Evolutionary conservation across 306 rosid genomes (phyloP).

Genomic region (Lathyrus aphaca): DNA sequence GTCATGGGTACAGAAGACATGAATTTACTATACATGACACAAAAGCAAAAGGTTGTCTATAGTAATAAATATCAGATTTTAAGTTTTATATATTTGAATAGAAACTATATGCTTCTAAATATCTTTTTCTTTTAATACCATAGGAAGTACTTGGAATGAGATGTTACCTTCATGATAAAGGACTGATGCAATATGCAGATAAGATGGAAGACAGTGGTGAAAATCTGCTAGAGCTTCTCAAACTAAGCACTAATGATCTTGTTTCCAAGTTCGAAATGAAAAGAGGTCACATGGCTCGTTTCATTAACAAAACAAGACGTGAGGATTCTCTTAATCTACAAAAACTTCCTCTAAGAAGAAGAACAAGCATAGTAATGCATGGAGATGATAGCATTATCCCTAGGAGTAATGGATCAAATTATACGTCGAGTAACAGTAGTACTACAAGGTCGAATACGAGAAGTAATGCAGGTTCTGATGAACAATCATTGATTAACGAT

Average conservation of each 20-base stretch:
- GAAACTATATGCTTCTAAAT: constrained; percentile 1
- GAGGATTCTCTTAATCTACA: constrained; percentile 42
- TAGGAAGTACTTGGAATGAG: constrained; percentile 84
- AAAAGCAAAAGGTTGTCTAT: constrained; percentile 63
- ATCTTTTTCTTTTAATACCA: constrained; percentile 21
- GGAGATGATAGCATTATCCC: constrained; percentile 48
- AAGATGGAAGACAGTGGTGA: constrained; percentile 61
- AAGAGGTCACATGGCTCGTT: constrained; percentile 89
- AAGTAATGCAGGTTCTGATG: constrained; percentile 43
- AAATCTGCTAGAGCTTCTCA: constrained; percentile 60
- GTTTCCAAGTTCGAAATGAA: constrained; percentile 67
- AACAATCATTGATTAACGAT: constrained; percentile 52
- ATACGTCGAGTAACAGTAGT: constrained; percentile 40
- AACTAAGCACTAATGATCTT: constrained; percentile 51
- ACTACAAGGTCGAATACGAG: constrained; percentile 37
- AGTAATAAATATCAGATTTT: constrained; percentile 8
- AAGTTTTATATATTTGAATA: too few relatives aligned
- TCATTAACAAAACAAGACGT: constrained; percentile 53
- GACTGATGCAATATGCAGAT: constrained; percentile 80
- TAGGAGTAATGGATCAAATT: constrained; percentile 43
- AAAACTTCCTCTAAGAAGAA: constrained; percentile 44
- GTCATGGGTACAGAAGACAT: constrained; percentile 77
- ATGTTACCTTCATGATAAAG: constrained; percentile 79
- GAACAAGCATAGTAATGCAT: constrained; percentile 33
- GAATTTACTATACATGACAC: constrained; percentile 77